Percentiles rank a stretch among this genome's conserved stretches.
These are phyloP conservation scores for Penicillium tannophilum DNA, from an alignment of 495 filamentous ascomycete species.

Conservation along the genomic window DNA sequence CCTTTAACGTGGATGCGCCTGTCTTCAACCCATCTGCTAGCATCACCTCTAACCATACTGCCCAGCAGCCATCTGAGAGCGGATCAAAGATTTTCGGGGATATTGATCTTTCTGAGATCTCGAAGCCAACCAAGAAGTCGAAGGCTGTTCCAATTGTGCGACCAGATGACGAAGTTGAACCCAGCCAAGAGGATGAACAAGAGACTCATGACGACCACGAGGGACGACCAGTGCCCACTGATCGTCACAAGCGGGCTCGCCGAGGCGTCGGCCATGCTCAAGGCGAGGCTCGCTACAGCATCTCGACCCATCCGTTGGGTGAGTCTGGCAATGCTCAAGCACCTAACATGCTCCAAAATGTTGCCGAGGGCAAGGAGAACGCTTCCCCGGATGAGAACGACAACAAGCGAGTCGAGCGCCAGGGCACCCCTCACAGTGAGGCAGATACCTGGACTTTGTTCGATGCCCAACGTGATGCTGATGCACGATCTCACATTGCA, in stretches of 20 bases:
- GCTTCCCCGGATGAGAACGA: constrained; percentile 33
- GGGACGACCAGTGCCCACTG: constrained; percentile 33
- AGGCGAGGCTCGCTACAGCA: constrained; percentile 70
- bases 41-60: constrained; percentile 26
- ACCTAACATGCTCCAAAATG: constrained; percentile 23
- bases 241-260: constrained; percentile 74
- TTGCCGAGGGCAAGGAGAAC: constrained; percentile 53
- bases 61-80: constrained; percentile 27
- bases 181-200: constrained; percentile 30
- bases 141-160: constrained; percentile 82
- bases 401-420: constrained; percentile 29
- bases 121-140: constrained; percentile 65
- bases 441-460: constrained; percentile 47
- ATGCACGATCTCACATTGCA: constrained; percentile 38
- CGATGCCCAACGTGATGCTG: constrained; percentile 43
- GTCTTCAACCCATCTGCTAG: constrained; percentile 67
- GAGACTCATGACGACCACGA: neutral
- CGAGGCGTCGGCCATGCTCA: constrained; percentile 61
- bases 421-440: constrained; percentile 41
- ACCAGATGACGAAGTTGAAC: constrained; percentile 54
- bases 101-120: constrained; percentile 64
- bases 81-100: constrained; percentile 72
- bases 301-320: constrained; percentile 49
- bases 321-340: constrained; percentile 45
- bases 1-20: constrained; percentile 81